These are phyloP conservation scores for Trifolium repens DNA, from an alignment of 306 rosid species.

Conservation along the genomic window DNA sequence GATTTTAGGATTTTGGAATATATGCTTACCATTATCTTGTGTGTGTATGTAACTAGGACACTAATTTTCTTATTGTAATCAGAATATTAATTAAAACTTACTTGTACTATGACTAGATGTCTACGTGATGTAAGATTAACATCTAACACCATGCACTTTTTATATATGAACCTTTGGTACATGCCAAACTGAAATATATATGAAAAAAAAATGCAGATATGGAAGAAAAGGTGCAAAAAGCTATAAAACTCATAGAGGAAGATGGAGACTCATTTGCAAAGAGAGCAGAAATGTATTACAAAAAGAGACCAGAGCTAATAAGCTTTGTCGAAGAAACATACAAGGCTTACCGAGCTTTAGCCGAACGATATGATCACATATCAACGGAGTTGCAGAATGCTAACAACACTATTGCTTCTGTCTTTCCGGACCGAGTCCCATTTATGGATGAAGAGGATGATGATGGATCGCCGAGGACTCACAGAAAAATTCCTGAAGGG, in stretches of 20 bases:
- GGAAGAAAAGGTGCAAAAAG: constrained; percentile 77
- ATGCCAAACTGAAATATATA: constrained; percentile 26
- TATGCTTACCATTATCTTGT: not conserved
- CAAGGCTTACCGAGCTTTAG: constrained; percentile 86
- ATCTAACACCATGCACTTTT: not conserved
- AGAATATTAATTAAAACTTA: constrained; percentile 4
- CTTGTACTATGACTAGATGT: not conserved
- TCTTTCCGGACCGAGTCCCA: constrained; percentile 89
- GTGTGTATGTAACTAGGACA: constrained; percentile 14
- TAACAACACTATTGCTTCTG: constrained; percentile 89
- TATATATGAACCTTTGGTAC: not conserved
- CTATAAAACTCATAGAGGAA: constrained; percentile 65
- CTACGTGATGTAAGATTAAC: too few species aligned
- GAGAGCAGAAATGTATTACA: constrained; percentile 98
- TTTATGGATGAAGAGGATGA: constrained; percentile 91
- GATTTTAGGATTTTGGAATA: not conserved
- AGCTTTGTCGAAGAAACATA: constrained; percentile 81
- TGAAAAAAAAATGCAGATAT: constrained; percentile 66
- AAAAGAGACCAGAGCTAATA: constrained; percentile 88
- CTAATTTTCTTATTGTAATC: constrained; percentile 19
- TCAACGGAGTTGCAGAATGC: constrained; percentile 97
- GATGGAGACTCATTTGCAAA: constrained; percentile 98
- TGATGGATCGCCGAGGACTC: constrained; percentile 45
- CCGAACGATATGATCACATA: constrained; percentile 91
- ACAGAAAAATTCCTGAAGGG: constrained; percentile 52